phyloP scores from a whole-genome alignment of 2,329 filamentous ascomycete species.

The Aspergillus floridensis region DNA sequence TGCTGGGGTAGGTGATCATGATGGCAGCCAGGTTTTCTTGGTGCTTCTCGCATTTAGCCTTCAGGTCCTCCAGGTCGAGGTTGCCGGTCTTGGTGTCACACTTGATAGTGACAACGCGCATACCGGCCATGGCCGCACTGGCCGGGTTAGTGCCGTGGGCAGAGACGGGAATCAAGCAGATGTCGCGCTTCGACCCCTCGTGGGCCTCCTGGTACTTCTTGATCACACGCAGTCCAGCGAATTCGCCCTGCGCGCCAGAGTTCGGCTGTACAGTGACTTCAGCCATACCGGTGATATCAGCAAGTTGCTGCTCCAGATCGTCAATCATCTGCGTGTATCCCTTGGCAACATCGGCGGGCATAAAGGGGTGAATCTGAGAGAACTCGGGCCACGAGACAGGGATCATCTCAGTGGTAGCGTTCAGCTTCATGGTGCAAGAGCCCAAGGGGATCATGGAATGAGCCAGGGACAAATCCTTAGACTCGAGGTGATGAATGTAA shows the following conservation, averaged over 20 bases:
- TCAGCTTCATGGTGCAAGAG: constrained; percentile 98
- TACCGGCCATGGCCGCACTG: constrained; percentile 91
- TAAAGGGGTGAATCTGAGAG: constrained; percentile 77
- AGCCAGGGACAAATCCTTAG: constrained; percentile 87
- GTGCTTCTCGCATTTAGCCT: constrained; percentile 85
- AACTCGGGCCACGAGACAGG: constrained; percentile 76
- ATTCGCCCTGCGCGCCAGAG: constrained; percentile 93
- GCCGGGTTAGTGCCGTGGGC: constrained; percentile 96
- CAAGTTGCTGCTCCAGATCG: constrained; percentile 72
- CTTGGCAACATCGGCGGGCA: constrained; percentile 59
- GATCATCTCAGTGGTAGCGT: constrained; percentile 89
- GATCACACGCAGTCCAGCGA: constrained; percentile 84
- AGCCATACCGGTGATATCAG: constrained; percentile 83
- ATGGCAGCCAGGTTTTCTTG: constrained; percentile 82
- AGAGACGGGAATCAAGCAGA: constrained; percentile 91
- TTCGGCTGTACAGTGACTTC: constrained; percentile 90
- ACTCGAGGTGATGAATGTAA: constrained; percentile 90
- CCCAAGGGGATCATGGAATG: constrained; percentile 98
- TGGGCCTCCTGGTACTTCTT: constrained; percentile 75
- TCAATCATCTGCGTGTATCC: constrained; percentile 71
- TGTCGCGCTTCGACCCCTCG: constrained; percentile 67
- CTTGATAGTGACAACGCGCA: constrained; percentile 90
- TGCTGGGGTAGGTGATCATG: constrained; percentile 96
- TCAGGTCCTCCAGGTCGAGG: constrained; percentile 79
- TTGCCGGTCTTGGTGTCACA: constrained; percentile 86